phyloP scores from a whole-genome alignment of 495 filamentous ascomycete species.

The Lasiosphaeria miniovina region DNA sequence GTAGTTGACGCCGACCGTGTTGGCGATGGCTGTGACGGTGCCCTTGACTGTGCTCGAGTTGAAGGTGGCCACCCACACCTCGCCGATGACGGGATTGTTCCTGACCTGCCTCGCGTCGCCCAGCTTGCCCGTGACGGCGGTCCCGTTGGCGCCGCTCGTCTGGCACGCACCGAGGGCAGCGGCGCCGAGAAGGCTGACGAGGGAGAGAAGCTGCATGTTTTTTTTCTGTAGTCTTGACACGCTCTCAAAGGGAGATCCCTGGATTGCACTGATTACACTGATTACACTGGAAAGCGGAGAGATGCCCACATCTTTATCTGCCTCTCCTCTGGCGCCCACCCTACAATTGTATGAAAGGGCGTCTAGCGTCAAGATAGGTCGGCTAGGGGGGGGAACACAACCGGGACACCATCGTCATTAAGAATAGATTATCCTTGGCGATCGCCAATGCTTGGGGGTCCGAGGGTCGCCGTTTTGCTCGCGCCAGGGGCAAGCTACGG shows the following conservation, averaged over 20 bases:
- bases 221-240: neutral
- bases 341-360: neutral
- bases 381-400: neutral
- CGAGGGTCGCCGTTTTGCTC: neutral
- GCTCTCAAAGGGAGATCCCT: neutral
- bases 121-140: conserved; percentile 37
- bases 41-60: conserved; percentile 54
- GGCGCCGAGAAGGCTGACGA: conserved; percentile 41
- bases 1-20: conserved; percentile 57
- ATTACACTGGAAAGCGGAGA: neutral
- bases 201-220: conserved; percentile 18
- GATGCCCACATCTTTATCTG: no score
- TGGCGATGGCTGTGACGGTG: conserved; percentile 51
- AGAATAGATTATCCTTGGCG: neutral
- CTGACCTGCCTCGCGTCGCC: conserved; percentile 55
- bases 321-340: no score
- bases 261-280: neutral
- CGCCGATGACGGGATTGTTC: conserved; percentile 56
- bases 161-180: conserved; percentile 43
- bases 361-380: neutral
- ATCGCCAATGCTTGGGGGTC: conserved; percentile 2
- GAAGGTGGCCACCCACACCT: conserved; percentile 51
- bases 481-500: neutral
- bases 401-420: neutral
- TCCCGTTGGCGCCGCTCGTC: conserved; percentile 18